Evolutionary conservation across 2,329 filamentous ascomycete genomes (phyloP), one percentile per base, ranked within the genome.

Genomic region (Aureobasidium sp.): DNA sequence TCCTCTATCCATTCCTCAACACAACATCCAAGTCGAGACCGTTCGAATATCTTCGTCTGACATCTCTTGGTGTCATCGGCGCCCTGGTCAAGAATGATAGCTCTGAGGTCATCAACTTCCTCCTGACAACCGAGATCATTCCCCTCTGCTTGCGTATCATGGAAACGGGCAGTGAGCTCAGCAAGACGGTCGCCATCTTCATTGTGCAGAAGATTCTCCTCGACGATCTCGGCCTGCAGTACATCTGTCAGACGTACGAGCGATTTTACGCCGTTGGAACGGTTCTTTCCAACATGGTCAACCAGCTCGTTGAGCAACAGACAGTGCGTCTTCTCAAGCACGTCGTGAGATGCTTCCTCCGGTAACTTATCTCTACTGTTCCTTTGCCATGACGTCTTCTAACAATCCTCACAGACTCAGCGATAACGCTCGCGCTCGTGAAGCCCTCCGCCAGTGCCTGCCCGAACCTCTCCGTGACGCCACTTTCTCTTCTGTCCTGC

Each of bases 121-220:
- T 98, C 51, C 79, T 98, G 44, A 97, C 93, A 1, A 98, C 93
- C 25, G 93, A 98, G 72, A 98, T 98, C 61, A 98, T 98, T 55
- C 93, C 93, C 8, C 81, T 98, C 11, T 98, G 93, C 70, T 83
- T 98, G 39, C 85, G 93, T 57, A 98, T 98, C 66, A 98, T 98
- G 93, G 93, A 98, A 75, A 98, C 93, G 0, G 93, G 93, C 45
- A 96, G 90, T 0, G 93, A 98, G 71, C 79, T 98, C 56, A 96
- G 90, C 77, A 98, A 98, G 77, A 98, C 93, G 0, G 93, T 98
- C 12, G 93, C 93, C 55, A 98, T 98, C 64, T 98, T 98, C 75
- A 98, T 98, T 63, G 93, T 98, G 16, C 93, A 98, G 72, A 98
- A 98, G 78, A 98, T 98, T 22, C 74, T 98, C 49, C 80, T 98